Evolutionary conservation across 768 basidiomycete genomes (phyloP).

Genomic region (Piloderma croceum): DNA sequence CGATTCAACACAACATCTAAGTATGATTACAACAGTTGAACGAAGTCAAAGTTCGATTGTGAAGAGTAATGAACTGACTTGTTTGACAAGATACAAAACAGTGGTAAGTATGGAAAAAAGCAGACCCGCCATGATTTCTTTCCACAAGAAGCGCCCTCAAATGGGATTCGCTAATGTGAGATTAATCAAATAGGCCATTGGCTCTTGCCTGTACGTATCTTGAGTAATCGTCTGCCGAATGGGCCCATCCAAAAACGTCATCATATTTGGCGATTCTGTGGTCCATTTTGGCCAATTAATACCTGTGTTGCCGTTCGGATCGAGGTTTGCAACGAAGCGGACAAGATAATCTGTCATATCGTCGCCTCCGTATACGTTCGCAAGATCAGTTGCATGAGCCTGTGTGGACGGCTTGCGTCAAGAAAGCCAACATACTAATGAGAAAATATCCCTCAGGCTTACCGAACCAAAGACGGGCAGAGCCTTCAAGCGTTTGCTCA

Average conservation of each 20-base stretch:
- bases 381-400: constrained; percentile 40
- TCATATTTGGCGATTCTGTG: constrained; percentile 25
- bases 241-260: constrained; percentile 36
- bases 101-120: too few relatives aligned
- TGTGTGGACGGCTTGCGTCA: constrained; percentile 11
- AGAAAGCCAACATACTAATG: background rate
- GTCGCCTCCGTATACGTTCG: constrained; percentile 35
- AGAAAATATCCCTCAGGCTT: too few relatives aligned
- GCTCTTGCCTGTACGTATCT: constrained; percentile 39
- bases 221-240: constrained; percentile 29
- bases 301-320: constrained; percentile 38
- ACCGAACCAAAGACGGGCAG: constrained; percentile 41
- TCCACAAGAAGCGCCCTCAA: too few relatives aligned
- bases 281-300: constrained; percentile 43
- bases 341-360: constrained; percentile 45
- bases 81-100: too few relatives aligned
- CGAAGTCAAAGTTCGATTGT: too few relatives aligned
- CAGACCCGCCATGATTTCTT: too few relatives aligned
- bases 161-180: constrained; percentile 5
- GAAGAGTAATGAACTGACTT: too few relatives aligned
- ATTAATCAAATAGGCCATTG: constrained; percentile 29
- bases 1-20: too few relatives aligned
- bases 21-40: too few relatives aligned
- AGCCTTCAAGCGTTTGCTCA: constrained; percentile 41
- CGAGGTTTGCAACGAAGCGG: constrained; percentile 35